A percentile compares a stretch with the other conserved stretches of the same genome.
Evolutionary conservation across 345 rosid species (phyloP).

Genomic region (Psidium guajava): DNA sequence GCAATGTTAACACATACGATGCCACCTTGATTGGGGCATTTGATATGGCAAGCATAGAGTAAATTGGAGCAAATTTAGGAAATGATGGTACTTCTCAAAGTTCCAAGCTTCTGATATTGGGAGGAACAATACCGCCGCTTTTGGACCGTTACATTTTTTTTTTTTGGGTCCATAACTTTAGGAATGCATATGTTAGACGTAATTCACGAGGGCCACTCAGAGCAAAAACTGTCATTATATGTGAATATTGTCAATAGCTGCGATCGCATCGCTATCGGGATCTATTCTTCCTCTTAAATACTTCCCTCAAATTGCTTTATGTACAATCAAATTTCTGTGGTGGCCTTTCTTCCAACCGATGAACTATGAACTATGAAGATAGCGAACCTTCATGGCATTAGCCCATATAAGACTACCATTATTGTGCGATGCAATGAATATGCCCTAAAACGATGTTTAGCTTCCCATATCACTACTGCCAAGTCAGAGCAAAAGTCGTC

Average conservation of each 20-base stretch:
- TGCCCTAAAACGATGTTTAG: background rate
- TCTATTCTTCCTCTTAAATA: background rate
- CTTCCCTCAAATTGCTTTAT: background rate
- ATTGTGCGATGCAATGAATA: background rate
- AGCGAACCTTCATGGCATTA: background rate
- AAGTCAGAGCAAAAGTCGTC: background rate
- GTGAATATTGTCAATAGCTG: background rate
- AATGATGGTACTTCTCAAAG: background rate
- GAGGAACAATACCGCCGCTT: background rate
- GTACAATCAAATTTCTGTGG: background rate
- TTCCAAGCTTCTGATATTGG: background rate
- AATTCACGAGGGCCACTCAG: background rate
- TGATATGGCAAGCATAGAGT: background rate
- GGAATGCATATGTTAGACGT: background rate
- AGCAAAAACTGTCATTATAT: background rate
- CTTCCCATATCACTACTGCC: background rate
- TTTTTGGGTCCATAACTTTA: background rate
- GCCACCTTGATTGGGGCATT: background rate
- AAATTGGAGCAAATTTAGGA: too few species aligned
- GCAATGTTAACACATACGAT: background rate
- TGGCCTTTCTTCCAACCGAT: background rate
- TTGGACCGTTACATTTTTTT: background rate
- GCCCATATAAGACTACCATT: background rate
- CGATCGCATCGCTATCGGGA: background rate
- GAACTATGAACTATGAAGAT: background rate